Base-by-base conservation (phyloP, 2,329 filamentous ascomycete species). In the Thyridium curvatum region DNA sequence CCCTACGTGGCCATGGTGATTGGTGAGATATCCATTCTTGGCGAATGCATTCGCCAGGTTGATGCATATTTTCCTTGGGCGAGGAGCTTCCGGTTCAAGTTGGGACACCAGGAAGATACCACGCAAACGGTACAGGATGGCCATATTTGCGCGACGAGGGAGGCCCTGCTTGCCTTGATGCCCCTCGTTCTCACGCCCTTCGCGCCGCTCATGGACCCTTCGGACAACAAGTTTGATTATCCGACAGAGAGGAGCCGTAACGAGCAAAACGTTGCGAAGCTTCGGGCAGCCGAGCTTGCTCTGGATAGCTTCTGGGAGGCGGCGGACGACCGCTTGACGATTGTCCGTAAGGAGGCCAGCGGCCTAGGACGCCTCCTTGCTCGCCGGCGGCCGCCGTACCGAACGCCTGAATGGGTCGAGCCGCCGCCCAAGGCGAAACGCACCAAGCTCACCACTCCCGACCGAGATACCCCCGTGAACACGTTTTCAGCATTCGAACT, bases 331-430 rank as follows among this genome's bases (percentile, higher is more conserved):
- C n/a, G n/a, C n/a, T n/a, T n/a, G n/a, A n/a, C n/a, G n/a, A n/a
- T n/a, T n/a, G n/a, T n/a, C n/a, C n/a, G n/a, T n/a, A n/a, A n/a
- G n/a, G 39, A 46, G 0, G 52, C 49, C 5, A 54, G 54, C n/a
- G 49, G 58, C 30, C 14, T 56, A 2, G 17, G 48, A 8, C 41
- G 44, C 2, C 41, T 67, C 0, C 46, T 69, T 4, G 54, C 54
- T 0, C 52, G 61, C 21, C 34, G 44, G 0, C 62, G 65, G 4
- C 47, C 44, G 2, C 47, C 77, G 7, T 63, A 65, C 21, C 61
- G 74, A n/a, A 78, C 71, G 0, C 56, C 64, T 1, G 58, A 64
- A 12, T 77, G 72, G 69, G 46, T 61, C 18, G 65, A 71, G 38
- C 59, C 61, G 38, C 59, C 61, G 0, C 31, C 48, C 8, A 32